Conservation (phyloP, 2,329 filamentous ascomycete species). For the Sporothrix dimorphospora region DNA sequence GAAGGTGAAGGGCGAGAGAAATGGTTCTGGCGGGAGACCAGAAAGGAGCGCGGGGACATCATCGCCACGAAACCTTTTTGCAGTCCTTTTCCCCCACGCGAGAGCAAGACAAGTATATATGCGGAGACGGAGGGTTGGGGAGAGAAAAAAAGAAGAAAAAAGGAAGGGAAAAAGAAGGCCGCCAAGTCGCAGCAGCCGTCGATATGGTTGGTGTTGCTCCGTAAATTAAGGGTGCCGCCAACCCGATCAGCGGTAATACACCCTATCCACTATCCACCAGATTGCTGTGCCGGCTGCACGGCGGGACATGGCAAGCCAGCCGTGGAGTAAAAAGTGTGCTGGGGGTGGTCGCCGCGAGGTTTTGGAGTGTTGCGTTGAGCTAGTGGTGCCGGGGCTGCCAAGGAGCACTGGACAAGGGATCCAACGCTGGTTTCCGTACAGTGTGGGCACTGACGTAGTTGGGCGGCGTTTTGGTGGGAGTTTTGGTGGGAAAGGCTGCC, state of each 20-base stretch:
- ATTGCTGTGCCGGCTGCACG: conserved; percentile 23
- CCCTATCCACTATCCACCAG: conserved; percentile 25
- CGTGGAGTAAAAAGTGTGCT: conserved; percentile 2
- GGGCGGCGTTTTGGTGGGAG: conserved; percentile 24
- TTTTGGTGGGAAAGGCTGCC: not conserved
- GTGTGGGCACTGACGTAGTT: conserved; percentile 25
- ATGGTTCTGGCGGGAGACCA: conserved; percentile 43
- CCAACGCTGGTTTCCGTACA: not conserved
- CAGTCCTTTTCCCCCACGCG: conserved; percentile 19
- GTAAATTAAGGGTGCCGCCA: conserved; percentile 24
- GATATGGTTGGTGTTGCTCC: conserved; percentile 14
- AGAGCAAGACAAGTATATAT: not conserved
- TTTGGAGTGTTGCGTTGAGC: not conserved
- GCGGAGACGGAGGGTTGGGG: not conserved
- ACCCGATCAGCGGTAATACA: conserved; percentile 20
- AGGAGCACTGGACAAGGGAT: conserved; percentile 17
- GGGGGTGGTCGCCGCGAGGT: not conserved
- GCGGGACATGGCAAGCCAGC: conserved; percentile 24
- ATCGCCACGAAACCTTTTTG: conserved; percentile 34
- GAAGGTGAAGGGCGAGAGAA: conserved; percentile 34
- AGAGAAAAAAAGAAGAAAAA: not conserved
- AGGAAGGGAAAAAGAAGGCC: conserved; percentile 11
- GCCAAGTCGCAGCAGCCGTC: not conserved
- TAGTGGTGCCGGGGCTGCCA: conserved; percentile 3
- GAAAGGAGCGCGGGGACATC: conserved; percentile 47